Conservation (phyloP, 2,329 filamentous ascomycete genomes). For the Alternaria angustiovoidea region DNA sequence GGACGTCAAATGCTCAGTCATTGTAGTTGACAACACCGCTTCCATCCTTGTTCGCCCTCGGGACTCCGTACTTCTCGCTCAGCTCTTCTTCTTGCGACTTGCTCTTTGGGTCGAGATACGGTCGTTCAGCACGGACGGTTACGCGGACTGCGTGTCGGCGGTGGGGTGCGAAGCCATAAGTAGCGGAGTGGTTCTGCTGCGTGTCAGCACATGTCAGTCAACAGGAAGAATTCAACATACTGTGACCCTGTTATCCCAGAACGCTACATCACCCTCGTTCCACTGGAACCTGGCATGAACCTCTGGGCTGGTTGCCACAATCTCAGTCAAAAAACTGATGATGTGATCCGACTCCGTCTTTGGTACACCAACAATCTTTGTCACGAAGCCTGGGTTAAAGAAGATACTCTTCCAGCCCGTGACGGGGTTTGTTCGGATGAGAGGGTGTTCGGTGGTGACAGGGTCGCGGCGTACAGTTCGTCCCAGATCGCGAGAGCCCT, state of each 20-base stretch:
- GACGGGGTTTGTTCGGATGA: slow-evolving; percentile 67
- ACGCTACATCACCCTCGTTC: slow-evolving; percentile 70
- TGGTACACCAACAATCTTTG: slow-evolving; percentile 65
- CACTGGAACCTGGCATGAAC: slow-evolving; percentile 73
- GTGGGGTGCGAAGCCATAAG: slow-evolving; percentile 66
- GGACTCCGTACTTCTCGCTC: slow-evolving; percentile 57
- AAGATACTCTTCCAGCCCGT: slow-evolving; percentile 70
- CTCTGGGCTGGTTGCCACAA: slow-evolving; percentile 69
- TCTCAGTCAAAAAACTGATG: slow-evolving; percentile 61
- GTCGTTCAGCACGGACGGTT: slow-evolving; percentile 57
- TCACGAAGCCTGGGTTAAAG: slow-evolving; percentile 67
- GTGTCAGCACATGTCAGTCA: slow-evolving; percentile 8
- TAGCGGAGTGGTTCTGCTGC: slow-evolving; percentile 61
- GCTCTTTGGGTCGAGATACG: slow-evolving; percentile 55
- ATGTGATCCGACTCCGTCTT: slow-evolving; percentile 64
- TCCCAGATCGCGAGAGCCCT: slow-evolving; percentile 59
- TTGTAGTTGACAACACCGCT: slow-evolving; percentile 66
- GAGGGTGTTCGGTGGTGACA: slow-evolving; percentile 63
- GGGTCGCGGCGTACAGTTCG: slow-evolving; percentile 62
- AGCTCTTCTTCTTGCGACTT: slow-evolving; percentile 65
- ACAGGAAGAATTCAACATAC: slow-evolving; percentile 39
- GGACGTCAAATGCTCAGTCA: slow-evolving; percentile 47
- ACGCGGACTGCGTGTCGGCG: slow-evolving; percentile 64
- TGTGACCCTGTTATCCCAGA: slow-evolving; percentile 72
- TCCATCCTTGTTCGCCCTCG: slow-evolving; percentile 64